Evolutionary conservation across 805 yeast genomes (phyloP), one percentile per base, ranked within the genome.

Genomic region (Candida oleophila): DNA sequence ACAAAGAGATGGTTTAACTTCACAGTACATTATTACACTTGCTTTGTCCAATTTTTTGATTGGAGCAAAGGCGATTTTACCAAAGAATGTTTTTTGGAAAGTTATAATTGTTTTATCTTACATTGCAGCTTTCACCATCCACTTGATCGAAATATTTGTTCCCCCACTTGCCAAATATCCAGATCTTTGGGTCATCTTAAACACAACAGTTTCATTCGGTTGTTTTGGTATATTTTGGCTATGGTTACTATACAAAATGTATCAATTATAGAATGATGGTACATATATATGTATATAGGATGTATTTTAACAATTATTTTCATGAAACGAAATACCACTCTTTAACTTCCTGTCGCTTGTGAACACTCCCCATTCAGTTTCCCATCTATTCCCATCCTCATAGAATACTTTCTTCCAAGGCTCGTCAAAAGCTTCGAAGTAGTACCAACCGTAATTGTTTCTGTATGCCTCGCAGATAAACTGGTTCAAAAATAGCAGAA

Each of bases 111-210:
- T 53, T 18, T 39, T 54, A 11, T 58, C 71, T 12, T 72, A 72
- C 49, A 28, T 78, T 1, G 78, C 71, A 0, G 78, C 85, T 56
- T 57, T 69, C 1, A 61, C 56, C 0, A 66, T 84, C 22, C 91
- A 85, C 53, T 42, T 74, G 0, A 61, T 79, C 5, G 96, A 90
- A 47, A 56, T 63, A 33, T 54, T 64, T 19, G 48, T 75, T 8
- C 55, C 51, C 1, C 83, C 95, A 1, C 89, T 92, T 1, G 50
- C 61, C 1, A 60, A 65, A 34, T 85, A 81, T 51, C 97, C 97
- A 1, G 97, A 94, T 62, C 54, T 94, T 3, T 89, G 94, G 91
- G 88, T 88, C 0, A 74, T 92, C 20, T 77, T 81, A 3, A 94
- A 94, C 58, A 81, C 85, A 37, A 57, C 83, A 0, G 57, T 90